Evolutionary conservation across 2,329 filamentous ascomycete species (phyloP), one percentile per base, ranked within the genome.

Genomic region (Bimuria novae-zelandiae): DNA sequence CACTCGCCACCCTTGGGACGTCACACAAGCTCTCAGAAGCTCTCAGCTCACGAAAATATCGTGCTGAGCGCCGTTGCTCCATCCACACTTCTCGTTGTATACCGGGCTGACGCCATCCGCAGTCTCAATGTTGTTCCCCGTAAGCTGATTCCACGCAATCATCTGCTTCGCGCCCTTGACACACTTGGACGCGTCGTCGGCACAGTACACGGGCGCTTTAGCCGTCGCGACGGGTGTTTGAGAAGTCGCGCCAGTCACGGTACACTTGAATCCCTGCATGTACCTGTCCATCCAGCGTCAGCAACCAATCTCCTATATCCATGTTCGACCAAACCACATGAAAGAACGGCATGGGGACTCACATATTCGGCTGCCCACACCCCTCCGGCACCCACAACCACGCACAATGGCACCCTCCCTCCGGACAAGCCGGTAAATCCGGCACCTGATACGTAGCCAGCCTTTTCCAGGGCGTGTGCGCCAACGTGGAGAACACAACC

Each of bases 211-310:
- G 0, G 79, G 74, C 1, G 71, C 55, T 54, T 76, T 69, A 3
- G 78, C 75, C 12, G 68, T 59, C 19, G 76, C 77, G n/a, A 81
- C 64, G 4, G 62, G 70, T 35, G 68, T 73, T 16, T 72, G 75
- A 1, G 76, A 77, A 5, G 69, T 75, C 12, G 75, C 75, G 19
- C 71, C 72, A 1, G 76, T 79, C 37, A 81, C 77, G 14, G 76
- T 78, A 68, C 79, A 82, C 39, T 76, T 76, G 61, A 76, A 77
- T 42, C 77, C 78, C 52, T 79, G 75, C 80, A 82, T 82, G 56
- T 82, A 77, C 62, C 57, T 65, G 37, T 30, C 7, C 17, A 12
- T 47, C n/a, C 19, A 12, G 16, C 19, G 32, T 46, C 43, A 33
- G 25, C 27, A 35, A n/a, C n/a, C n/a, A n/a, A n/a, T n/a, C n/a